Base-by-base conservation (phyloP, 2,329 filamentous ascomycete species). In the Arachnopeziza araneosa region DNA sequence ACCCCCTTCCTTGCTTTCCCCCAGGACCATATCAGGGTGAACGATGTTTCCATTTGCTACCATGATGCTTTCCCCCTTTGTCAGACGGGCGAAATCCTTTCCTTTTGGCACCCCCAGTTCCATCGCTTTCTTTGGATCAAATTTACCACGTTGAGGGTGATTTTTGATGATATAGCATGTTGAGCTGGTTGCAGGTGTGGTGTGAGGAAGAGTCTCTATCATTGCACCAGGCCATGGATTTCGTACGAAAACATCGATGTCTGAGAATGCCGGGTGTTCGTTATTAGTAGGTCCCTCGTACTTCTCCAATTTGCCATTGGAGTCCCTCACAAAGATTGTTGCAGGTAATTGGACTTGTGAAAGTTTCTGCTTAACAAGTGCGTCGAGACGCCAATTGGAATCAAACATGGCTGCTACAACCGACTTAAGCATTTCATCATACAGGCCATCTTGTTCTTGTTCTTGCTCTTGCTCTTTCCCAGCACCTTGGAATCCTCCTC, bases 151-250 rank as follows among this genome's bases (percentile, higher is more conserved):
- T 57, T 88, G 82, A 48, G 86, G 79, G 63, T 91, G 85, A 57
- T 84, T 85, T 67, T 91, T 90, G 70, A 96, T 82, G 60, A 99
- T 87, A 74, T 99, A 99, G 60, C 89, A 96, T 67, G 97, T 78
- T 6, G 91, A 87, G 53, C 87, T 85, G 26, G 78, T 77, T 0
- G 84, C 84, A 5, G 87, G 88, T 22, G 78, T 76, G 0, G 90
- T 90, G 0, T 79, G 79, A 0, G 95, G 95, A 1, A 98, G 79
- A 17, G 73, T 75, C 19, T 81, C 72, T 12, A 92, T 76, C 59
- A 80, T 74, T 4, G 88, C 84, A 19, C 84, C 89, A 12, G 91
- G 91, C 91, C 91, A 96, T 1, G 91, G 90, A 65, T 83, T 83
- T 17, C 90, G 83, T 5, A 91, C 84, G 24, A 91, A 76, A 0